These are phyloP conservation scores for Artemisia annua DNA, from an alignment of 129 eudicot genomes.

Conservation along the genomic window DNA sequence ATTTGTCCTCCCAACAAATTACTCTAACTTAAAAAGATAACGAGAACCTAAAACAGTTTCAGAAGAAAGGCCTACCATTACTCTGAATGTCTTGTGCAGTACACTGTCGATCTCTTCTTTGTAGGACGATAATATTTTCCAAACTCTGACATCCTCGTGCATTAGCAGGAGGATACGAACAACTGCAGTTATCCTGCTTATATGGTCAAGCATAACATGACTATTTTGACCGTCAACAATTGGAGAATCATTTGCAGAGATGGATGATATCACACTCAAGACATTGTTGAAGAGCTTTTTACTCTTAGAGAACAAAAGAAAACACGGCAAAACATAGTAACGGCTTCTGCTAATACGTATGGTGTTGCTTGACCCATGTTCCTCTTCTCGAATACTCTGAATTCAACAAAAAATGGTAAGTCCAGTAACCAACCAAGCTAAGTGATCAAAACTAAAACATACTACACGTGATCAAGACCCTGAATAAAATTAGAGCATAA, in stretches of 20 bases:
- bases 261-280: slow-evolving; percentile 43
- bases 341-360: slow-evolving; percentile 26
- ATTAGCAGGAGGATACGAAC: slow-evolving; percentile 43
- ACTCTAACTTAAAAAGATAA: too few species aligned
- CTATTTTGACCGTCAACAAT: slow-evolving; percentile 22
- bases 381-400: slow-evolving; percentile 51
- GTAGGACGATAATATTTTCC: slow-evolving; percentile 38
- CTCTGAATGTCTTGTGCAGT: slow-evolving; percentile 37
- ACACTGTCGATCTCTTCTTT: slow-evolving; percentile 48
- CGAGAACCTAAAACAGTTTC: too few species aligned
- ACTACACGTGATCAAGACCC: too few species aligned
- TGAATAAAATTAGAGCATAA: neutral
- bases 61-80: slow-evolving; percentile 42
- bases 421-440: neutral
- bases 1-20: too few species aligned
- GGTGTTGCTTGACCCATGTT: slow-evolving; percentile 17
- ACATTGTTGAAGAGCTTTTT: slow-evolving; percentile 40
- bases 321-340: slow-evolving; percentile 70
- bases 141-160: slow-evolving; percentile 49
- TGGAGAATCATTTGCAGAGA: slow-evolving; percentile 32
- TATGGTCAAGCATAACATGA: slow-evolving; percentile 25
- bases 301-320: slow-evolving; percentile 54
- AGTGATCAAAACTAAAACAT: neutral
- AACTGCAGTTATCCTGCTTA: slow-evolving; percentile 48
- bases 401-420: slow-evolving; percentile 24